These are phyloP conservation scores for Penicillium turbatum DNA, from an alignment of 495 filamentous ascomycete species.

Conservation along the genomic window DNA sequence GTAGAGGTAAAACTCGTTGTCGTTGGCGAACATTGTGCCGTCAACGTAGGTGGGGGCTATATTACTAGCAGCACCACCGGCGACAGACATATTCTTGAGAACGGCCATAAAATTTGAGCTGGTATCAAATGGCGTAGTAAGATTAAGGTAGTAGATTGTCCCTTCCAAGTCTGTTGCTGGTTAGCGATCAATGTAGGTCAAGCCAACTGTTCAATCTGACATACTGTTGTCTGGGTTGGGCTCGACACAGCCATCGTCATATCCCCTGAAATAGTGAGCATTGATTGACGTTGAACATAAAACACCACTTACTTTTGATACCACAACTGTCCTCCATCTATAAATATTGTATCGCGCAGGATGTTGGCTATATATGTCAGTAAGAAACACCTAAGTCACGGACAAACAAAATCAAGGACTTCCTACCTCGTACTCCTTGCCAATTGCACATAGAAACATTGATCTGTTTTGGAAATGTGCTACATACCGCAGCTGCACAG, in stretches of 20 bases:
- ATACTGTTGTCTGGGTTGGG: neutral
- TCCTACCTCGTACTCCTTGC: constrained; percentile 47
- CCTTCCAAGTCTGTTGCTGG: constrained; percentile 48
- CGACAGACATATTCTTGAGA: constrained; percentile 33
- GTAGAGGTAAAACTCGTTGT: constrained; percentile 52
- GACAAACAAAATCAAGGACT: neutral
- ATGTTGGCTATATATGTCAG: constrained; percentile 46
- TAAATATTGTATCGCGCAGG: constrained; percentile 61
- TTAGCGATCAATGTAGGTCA: constrained; percentile 26
- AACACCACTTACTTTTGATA: constrained; percentile 35
- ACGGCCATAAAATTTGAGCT: constrained; percentile 17
- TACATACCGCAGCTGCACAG: constrained; percentile 10
- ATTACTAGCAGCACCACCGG: constrained; percentile 46
- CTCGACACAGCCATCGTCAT: constrained; percentile 19
- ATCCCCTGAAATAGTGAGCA: constrained; percentile 16
- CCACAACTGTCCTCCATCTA: constrained; percentile 60
- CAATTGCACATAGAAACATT: constrained; percentile 58
- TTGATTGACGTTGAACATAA: neutral
- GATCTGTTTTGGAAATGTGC: constrained; percentile 27
- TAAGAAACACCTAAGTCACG: neutral
- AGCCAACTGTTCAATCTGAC: neutral
- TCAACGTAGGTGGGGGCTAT: constrained; percentile 56
- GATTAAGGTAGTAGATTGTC: constrained; percentile 38
- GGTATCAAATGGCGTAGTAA: constrained; percentile 46
- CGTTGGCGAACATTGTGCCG: constrained; percentile 63